A percentile compares a stretch with the other conserved stretches of the same genome.
phyloP scores from a whole-genome alignment of 2,329 filamentous ascomycete species.

The Leptoxyphium fumago region DNA sequence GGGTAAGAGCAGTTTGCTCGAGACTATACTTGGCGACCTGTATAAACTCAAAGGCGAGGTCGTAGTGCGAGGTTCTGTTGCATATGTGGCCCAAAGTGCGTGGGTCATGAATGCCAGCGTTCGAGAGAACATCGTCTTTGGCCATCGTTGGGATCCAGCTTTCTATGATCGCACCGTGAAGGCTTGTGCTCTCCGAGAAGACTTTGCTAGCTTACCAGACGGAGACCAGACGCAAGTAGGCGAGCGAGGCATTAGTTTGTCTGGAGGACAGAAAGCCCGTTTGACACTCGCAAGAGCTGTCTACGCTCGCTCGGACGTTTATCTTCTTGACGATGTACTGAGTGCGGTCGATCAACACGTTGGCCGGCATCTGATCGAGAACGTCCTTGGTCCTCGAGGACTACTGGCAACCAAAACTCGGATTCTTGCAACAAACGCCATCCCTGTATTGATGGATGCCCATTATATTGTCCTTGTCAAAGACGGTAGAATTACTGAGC shows the following conservation, averaged over 20 bases:
- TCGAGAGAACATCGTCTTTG: constrained; percentile 93
- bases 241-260: constrained; percentile 89
- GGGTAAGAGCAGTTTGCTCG: constrained; percentile 86
- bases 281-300: constrained; percentile 85
- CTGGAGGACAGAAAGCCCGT: constrained; percentile 89
- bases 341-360: constrained; percentile 98
- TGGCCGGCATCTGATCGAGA: constrained; percentile 84
- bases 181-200: constrained; percentile 79
- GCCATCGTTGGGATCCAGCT: constrained; percentile 78
- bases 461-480: constrained; percentile 77
- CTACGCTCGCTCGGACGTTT: constrained; percentile 92
- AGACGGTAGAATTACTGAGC: constrained; percentile 70
- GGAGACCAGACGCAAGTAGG: constrained; percentile 95
- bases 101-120: constrained; percentile 99
- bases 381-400: constrained; percentile 75
- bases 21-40: constrained; percentile 76
- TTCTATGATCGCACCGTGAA: constrained; percentile 91
- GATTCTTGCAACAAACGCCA: constrained; percentile 88
- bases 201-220: constrained; percentile 84
- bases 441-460: constrained; percentile 75
- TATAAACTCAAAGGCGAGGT: constrained; percentile 82
- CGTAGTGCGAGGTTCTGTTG: constrained; percentile 63
- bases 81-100: constrained; percentile 82
- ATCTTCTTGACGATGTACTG: constrained; percentile 83
- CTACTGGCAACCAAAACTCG: constrained; percentile 75